Conservation (phyloP, 2,329 filamentous ascomycete species). For the Cytospora piceae region DNA sequence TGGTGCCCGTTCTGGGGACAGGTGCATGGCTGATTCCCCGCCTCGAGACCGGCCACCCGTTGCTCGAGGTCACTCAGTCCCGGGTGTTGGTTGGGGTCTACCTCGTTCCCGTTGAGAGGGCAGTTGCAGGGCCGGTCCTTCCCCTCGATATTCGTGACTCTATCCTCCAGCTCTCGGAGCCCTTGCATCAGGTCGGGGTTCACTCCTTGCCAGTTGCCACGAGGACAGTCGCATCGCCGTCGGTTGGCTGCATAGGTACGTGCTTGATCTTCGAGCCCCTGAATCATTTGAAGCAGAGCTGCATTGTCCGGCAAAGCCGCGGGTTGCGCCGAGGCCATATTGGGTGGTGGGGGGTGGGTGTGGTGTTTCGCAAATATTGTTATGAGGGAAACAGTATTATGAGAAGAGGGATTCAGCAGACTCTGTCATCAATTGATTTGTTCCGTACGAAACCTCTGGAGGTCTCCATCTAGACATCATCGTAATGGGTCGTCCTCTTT, state of each 20-base stretch:
- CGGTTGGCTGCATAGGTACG: background rate
- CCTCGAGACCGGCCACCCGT: background rate
- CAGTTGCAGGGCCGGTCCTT: background rate
- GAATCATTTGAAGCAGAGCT: background rate
- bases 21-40: background rate
- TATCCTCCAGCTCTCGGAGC: background rate
- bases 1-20: background rate
- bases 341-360: too few relatives aligned
- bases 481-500: background rate
- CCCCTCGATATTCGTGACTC: background rate
- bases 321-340: background rate
- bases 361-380: background rate
- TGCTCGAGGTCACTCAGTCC: background rate
- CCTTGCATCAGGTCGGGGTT: background rate
- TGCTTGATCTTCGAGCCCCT: background rate
- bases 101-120: background rate
- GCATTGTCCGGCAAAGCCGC: background rate
- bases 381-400: background rate
- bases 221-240: background rate
- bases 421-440: background rate
- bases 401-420: background rate
- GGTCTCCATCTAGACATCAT: background rate
- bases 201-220: background rate
- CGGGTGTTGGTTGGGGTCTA: background rate
- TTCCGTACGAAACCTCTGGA: background rate